These are phyloP conservation scores for Termitomyces sp. DNA, from an alignment of 768 basidiomycete genomes.

Conservation along the genomic window DNA sequence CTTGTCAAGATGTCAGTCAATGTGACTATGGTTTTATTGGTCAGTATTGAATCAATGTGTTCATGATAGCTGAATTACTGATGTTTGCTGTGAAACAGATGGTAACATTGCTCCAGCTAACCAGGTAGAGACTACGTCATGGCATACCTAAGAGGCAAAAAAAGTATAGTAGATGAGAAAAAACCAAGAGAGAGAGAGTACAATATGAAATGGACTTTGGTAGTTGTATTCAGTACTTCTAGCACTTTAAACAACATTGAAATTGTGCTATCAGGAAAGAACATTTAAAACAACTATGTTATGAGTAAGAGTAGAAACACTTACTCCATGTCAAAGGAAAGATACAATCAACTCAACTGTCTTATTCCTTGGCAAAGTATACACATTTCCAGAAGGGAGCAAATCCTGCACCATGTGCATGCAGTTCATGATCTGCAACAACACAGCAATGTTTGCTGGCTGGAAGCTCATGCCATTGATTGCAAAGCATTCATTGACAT, in stretches of 20 bases:
- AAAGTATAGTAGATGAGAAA: too few relatives aligned
- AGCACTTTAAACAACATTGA: slow-evolving; percentile 30
- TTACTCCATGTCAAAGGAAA: slow-evolving; percentile 25
- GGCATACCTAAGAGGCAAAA: slow-evolving; percentile 6
- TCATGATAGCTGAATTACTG: neutral
- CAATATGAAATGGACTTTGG: slow-evolving; percentile 32
- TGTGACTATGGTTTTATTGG: neutral
- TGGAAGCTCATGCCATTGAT: neutral
- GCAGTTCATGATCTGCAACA: slow-evolving; percentile 4
- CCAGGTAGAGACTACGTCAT: slow-evolving; percentile 19
- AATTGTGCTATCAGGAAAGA: slow-evolving; percentile 23
- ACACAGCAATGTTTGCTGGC: neutral
- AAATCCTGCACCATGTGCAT: slow-evolving; percentile 12
- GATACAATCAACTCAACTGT: slow-evolving; percentile 41
- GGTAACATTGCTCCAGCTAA: slow-evolving; percentile 22
- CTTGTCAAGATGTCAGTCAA: slow-evolving; percentile 8
- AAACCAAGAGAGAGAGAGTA: neutral
- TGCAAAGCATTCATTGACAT: neutral
- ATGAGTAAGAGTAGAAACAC: neutral
- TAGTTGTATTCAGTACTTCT: slow-evolving; percentile 28
- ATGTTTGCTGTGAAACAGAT: slow-evolving; percentile 37
- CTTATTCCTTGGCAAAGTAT: slow-evolving; percentile 36
- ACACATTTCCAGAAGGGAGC: slow-evolving; percentile 33
- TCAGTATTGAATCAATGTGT: neutral
- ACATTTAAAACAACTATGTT: neutral